Percentiles rank a stretch among this genome's conserved stretches.
Conservation (phyloP, 257 asterid genomes). For the Petrea volubilis region DNA sequence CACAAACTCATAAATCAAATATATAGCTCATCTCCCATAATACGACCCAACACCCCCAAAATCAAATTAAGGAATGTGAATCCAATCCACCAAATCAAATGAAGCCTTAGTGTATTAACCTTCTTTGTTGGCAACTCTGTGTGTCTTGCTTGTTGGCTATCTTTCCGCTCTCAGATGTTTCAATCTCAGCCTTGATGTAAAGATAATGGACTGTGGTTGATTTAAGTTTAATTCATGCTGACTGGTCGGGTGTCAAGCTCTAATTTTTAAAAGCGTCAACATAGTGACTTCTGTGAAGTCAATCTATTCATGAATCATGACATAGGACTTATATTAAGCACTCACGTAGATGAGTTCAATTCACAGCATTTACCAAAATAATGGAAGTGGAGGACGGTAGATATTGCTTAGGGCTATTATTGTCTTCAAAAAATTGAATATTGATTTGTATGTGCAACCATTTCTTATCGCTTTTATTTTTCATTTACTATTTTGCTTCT, state of each 20-base stretch:
- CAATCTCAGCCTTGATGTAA: conserved; percentile 9
- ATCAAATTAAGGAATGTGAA: too few relatives aligned
- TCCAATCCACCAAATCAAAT: too few relatives aligned
- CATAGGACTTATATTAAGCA: not conserved
- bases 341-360: conserved; percentile 10
- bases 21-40: too few relatives aligned
- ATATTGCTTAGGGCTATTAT: not conserved
- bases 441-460: not conserved
- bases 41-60: too few relatives aligned
- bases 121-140: not conserved
- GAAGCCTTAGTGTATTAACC: too few relatives aligned
- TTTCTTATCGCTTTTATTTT: not conserved
- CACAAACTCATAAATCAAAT: too few relatives aligned
- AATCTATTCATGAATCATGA: conserved; percentile 10
- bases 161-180: not conserved
- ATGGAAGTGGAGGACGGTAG: not conserved
- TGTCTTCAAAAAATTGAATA: not conserved
- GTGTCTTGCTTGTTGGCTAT: conserved; percentile 3
- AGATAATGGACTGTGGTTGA: not conserved
- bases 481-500: conserved; percentile 1
- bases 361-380: not conserved
- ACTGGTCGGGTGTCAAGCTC: not conserved
- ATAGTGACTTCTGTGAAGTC: not conserved
- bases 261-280: not conserved
- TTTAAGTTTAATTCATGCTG: conserved; percentile 4